Evolutionary conservation across 2,329 filamentous ascomycete species (phyloP), one percentile per base, ranked within the genome.

Genomic region (Rasamsonia emersonii): DNA sequence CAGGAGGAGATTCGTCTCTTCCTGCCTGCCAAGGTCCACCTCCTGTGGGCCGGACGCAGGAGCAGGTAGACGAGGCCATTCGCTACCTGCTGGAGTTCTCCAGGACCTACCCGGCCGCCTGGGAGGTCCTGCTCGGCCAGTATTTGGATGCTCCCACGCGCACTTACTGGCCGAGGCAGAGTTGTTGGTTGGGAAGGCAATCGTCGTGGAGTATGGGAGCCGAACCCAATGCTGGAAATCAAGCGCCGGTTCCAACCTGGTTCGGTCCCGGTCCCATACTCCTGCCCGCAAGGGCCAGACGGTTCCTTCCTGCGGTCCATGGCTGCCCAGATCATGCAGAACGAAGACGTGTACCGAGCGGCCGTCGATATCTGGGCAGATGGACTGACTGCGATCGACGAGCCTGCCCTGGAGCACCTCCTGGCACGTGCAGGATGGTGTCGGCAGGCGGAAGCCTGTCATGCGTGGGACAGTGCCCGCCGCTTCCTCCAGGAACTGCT

Each of bases 341-440:
- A 40, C 17, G 38, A 35, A 23, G 35, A 35, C 28, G 31, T 40
- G 35, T 38, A 37, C 26, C 26, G 24, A 23, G 5, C n/a, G 9
- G 31, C 28, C 10, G 38, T 40, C 27, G 32, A 25, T 15, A 30
- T 8, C 13, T 40, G 28, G 31, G 26, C 37, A 26, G 27, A 31
- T n/a, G 31, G 27, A 17, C 13, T 32, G 7, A 26, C 26, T 28
- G 31, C 27, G 10, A 5, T 24, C 17, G 20, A 32, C 15, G 17
- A 11, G 13, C 20, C 3, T 13, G 38, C 27, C 31, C 26, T 33
- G 24, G 31, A 37, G 18, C 18, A 29, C 19, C 37, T 38, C 32
- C 18, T 40, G 18, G 11, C 16, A 15, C 24, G 32, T 4, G 36
- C 28, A 24, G 38, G 38, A 31, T 38, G 35, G 32, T 38, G 35